Evolutionary conservation across 148 eudicot genomes (phyloP), one percentile per base, ranked within the genome.

Genomic region (Rhododendron griersonianum): DNA sequence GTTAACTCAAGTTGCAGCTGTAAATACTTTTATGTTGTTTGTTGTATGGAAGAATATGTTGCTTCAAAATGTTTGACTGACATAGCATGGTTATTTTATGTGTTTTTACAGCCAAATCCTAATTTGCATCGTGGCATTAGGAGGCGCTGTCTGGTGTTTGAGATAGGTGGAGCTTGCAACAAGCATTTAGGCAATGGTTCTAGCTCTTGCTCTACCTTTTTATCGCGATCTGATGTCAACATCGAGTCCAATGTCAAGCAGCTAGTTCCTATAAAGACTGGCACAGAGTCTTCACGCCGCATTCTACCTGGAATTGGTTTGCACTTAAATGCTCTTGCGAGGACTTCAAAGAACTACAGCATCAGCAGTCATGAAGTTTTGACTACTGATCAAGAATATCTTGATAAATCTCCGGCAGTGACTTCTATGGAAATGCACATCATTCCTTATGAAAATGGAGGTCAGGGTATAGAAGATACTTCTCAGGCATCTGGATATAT

Each of bases 91-190:
- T 30, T 57, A 19, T 73, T 19, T 85, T 59, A 23, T 84, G 47
- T 83, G 25, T 83, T 21, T 84, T 51, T 92, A 89, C 88, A 95
- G 98, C 84, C 84, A 86, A 84, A 83, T 79, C 84, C 91, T 74
- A 86, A 87, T 89, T 83, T 93, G 65, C 93, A 93, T 39, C 91
- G 96, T 85, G 99, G 98, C 25, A 85, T 93, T 89, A 88, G 98
- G 86, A 92, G 99, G 84, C 93, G 99, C 15, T 97, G 99, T 88
- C 98, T 97, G 47, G 92, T 92, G 84, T 97, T 94, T 88, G 99
- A 97, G 91, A 90, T 91, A 88, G 88, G 88, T 67, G 95, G 96
- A 78, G 78, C 93, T 79, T 91, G 90, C 75, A 91, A 89, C 87
- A 94, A 91, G 90, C 91, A 83, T 84, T 53, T 89, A 8, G 92